Evolutionary conservation across 2,329 filamentous ascomycete species (phyloP).

Genomic region (Harringtonia aguacate): DNA sequence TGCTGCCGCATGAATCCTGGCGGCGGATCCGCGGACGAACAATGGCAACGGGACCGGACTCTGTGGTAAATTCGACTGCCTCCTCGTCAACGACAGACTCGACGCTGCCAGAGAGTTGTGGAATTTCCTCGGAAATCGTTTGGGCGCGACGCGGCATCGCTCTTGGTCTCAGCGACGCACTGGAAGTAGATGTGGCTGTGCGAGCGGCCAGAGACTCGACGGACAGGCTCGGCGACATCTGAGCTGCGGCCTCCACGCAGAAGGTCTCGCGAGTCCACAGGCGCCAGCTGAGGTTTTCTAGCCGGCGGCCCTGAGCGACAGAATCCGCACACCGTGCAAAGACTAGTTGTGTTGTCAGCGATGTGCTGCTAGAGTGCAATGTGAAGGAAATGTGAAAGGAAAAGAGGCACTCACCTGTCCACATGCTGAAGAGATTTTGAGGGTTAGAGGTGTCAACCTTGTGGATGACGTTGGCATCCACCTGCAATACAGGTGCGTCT

Average conservation of each 20-base stretch:
- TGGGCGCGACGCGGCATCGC: slow-evolving; percentile 28
- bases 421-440: slow-evolving; percentile 92
- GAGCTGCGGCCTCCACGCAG: slow-evolving; percentile 55
- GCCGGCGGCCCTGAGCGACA: slow-evolving; percentile 79
- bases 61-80: slow-evolving; percentile 44
- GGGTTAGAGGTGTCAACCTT: slow-evolving; percentile 89
- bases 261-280: slow-evolving; percentile 92
- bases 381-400: neutral
- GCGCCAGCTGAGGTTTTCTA: slow-evolving; percentile 94
- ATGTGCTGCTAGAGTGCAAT: neutral
- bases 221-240: neutral
- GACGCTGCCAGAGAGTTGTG: slow-evolving; percentile 66
- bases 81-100: slow-evolving; percentile 65
- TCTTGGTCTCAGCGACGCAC: slow-evolving; percentile 33
- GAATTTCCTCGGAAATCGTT: slow-evolving; percentile 42
- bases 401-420: slow-evolving; percentile 63
- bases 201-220: neutral
- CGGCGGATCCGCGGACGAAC: slow-evolving; percentile 57
- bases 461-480: slow-evolving; percentile 86
- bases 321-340: slow-evolving; percentile 92
- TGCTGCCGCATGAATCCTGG: slow-evolving; percentile 60
- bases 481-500: slow-evolving; percentile 76
- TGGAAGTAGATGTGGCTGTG: slow-evolving; percentile 14
- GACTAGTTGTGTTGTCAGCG: slow-evolving; percentile 38
- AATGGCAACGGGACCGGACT: slow-evolving; percentile 47